Conservation (phyloP, 352 stramenopile species). For the Phytophthora ohioensis region DNA sequence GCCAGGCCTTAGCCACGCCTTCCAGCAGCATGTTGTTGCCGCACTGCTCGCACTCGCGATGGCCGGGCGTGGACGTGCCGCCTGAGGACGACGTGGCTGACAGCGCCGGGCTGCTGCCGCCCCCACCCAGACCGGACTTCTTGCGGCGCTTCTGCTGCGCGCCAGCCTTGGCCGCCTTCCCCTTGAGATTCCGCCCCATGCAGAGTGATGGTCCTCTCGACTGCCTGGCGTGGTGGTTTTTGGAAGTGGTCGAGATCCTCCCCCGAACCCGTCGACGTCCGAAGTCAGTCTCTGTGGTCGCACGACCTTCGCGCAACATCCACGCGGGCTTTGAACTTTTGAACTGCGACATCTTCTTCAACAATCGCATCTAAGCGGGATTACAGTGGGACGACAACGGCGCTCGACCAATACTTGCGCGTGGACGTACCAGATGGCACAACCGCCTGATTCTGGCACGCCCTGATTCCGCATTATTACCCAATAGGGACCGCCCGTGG, state of each 20-base stretch:
- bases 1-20: constrained; percentile 54
- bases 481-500: constrained; percentile 5
- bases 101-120: constrained; percentile 35
- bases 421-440: constrained; percentile 8
- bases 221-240: constrained; percentile 29
- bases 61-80: constrained; percentile 42
- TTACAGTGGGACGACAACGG: constrained; percentile 11
- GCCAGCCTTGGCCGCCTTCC: constrained; percentile 34
- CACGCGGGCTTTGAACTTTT: constrained; percentile 6
- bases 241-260: constrained; percentile 46
- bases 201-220: constrained; percentile 43
- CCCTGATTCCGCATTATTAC: constrained; percentile 15
- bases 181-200: constrained; percentile 47
- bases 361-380: constrained; percentile 11
- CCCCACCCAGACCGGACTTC: constrained; percentile 26
- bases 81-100: constrained; percentile 43
- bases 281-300: constrained; percentile 8
- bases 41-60: constrained; percentile 67
- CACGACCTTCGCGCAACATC: constrained; percentile 29
- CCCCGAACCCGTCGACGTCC: constrained; percentile 25
- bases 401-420: constrained; percentile 1
- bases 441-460: constrained; percentile 14
- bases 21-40: constrained; percentile 53
- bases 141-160: constrained; percentile 47
- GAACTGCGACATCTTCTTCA: constrained; percentile 39